Conservation (phyloP, 2,329 filamentous ascomycete species). For the Alternaria sp. region DNA sequence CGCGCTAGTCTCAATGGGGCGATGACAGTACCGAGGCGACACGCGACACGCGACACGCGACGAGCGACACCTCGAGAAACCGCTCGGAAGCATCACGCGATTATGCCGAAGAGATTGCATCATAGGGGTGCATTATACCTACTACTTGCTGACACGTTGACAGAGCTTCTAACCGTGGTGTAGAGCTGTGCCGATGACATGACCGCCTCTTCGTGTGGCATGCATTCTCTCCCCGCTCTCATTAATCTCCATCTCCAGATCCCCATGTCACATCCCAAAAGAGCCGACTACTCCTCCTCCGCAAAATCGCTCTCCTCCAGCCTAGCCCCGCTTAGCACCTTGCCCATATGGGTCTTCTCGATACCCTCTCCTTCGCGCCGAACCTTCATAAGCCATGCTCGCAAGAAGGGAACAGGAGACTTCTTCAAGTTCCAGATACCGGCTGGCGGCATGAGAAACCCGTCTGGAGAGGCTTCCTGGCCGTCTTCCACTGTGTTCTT, state of each 20-base stretch:
- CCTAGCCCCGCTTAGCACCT: constrained; percentile 43
- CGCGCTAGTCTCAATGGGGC: neutral
- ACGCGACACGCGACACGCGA: neutral
- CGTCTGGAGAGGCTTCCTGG: constrained; percentile 39
- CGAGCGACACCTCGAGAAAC: neutral
- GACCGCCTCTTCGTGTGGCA: neutral
- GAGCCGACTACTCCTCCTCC: neutral
- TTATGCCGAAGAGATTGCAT: neutral
- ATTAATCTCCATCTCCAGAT: no score
- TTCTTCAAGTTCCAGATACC: constrained; percentile 41
- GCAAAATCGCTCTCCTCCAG: constrained; percentile 45
- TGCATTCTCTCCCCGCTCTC: neutral
- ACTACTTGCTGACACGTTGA: neutral
- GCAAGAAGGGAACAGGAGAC: constrained; percentile 53
- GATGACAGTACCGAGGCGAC: neutral
- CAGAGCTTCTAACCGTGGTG: neutral
- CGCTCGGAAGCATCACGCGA: no score
- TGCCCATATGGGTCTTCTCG: constrained; percentile 55
- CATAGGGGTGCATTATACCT: neutral
- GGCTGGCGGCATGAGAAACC: constrained; percentile 37
- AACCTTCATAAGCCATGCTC: constrained; percentile 41
- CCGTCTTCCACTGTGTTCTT: constrained; percentile 27
- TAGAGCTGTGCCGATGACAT: neutral
- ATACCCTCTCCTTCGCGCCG: constrained; percentile 46
- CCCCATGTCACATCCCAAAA: neutral